Base-by-base conservation (phyloP, 2,329 filamentous ascomycete species). In the Arachnopeziza araneosa region DNA sequence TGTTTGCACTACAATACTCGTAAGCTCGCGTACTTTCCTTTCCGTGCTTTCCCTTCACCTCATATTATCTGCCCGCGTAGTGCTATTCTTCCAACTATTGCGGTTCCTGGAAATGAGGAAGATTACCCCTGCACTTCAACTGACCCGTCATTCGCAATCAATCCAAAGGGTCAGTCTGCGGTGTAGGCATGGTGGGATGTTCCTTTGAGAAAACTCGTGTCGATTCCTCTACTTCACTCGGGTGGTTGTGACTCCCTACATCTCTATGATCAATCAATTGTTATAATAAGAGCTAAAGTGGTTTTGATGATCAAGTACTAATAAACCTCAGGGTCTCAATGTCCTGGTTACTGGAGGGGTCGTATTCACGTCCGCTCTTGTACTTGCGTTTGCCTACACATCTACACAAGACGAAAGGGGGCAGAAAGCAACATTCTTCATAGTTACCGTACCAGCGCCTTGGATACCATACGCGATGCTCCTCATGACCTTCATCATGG, bases 351-450 rank as follows among this genome's bases (percentile, higher is more conserved):
- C 67, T 21, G 77, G 79, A 56, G 76, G 77, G 52, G 72, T 74
- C 60, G 76, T 80, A 54, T 85, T 88, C 67, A 75, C 82, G 21
- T 74, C 76, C 68, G 89, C 89, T 14, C 80, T 99, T 57, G 86
- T 89, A 56, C 79, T 96, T 62, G 91, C 92, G 50, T 82, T 96
- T 71, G 80, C 79, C 67, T 97, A 97, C 73, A 96, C 92, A 6
- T 90, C 86, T 65, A 86, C 87, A 1, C 92, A 96, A 74, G 93
- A 96, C 69, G 90, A 93, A 72, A 86, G 90, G 36, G 90, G 90
- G 55, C 80, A 80, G 68, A 88, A 88, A 72, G 84, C 89, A 6
- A 87, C 81, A 58, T 93, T 96, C 73, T 90, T 92, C 77, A 84
- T 98, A 71, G 76, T 97, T 67, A 89, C 84, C 49, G 89, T 98